Percentiles rank a stretch among this genome's conserved stretches.
phyloP scores from a whole-genome alignment of 495 filamentous ascomycete genomes.

The Chaetomium cochliodes region DNA sequence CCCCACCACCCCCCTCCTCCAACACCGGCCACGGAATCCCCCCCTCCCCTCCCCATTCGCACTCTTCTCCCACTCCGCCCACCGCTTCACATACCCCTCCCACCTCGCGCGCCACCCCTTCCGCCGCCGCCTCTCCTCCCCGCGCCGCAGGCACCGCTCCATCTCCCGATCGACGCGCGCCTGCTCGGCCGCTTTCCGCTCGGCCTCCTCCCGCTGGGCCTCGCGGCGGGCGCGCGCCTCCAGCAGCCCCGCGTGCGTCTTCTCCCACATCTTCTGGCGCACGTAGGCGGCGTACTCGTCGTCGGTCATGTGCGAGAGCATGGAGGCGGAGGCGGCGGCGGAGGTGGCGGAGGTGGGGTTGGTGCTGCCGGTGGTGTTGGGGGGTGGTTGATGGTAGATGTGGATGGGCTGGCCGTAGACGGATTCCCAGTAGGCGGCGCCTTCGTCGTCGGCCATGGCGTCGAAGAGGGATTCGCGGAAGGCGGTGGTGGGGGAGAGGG shows the following conservation, averaged over 20 bases:
- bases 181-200: constrained; percentile 46
- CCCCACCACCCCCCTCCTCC: constrained; percentile 44
- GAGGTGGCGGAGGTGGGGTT: constrained; percentile 24
- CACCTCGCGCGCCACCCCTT: constrained; percentile 51
- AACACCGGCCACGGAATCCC: constrained; percentile 73
- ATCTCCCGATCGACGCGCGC: constrained; percentile 49
- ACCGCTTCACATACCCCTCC: constrained; percentile 62
- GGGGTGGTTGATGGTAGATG: constrained; percentile 36
- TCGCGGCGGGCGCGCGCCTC: constrained; percentile 53
- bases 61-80: constrained; percentile 58
- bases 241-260: constrained; percentile 64
- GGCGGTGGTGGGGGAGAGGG: constrained; percentile 62
- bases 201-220: constrained; percentile 42
- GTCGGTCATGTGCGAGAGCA: constrained; percentile 80
- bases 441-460: constrained; percentile 97
- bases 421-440: constrained; percentile 88
- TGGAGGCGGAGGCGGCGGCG: constrained; percentile 34
- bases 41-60: constrained; percentile 23
- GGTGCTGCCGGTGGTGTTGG: constrained; percentile 2
- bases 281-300: constrained; percentile 88
- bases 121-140: constrained; percentile 42
- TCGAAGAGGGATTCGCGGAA: constrained; percentile 98
- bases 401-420: constrained; percentile 91
- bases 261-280: constrained; percentile 88
- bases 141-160: constrained; percentile 51